Evolutionary conservation across 768 basidiomycete species (phyloP).

Genomic region (Myochromella boudieri): DNA sequence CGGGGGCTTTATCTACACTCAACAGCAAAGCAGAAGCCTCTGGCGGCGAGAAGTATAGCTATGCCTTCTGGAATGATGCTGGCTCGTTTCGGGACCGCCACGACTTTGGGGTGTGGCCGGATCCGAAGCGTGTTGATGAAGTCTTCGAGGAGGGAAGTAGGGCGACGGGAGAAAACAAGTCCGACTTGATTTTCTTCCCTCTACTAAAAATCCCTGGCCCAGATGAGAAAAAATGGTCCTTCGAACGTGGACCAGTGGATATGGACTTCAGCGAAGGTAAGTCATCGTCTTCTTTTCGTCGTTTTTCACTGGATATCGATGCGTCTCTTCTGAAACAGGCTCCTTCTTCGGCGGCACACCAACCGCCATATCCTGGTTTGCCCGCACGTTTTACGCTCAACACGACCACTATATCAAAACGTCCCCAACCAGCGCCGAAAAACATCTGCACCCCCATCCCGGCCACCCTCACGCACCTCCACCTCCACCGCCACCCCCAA

Average conservation of each 20-base stretch:
- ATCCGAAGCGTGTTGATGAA: conserved; percentile 34
- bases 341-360: conserved; percentile 58
- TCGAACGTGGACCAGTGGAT: conserved; percentile 38
- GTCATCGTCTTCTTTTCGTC: conserved; percentile 1
- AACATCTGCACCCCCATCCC: conserved; percentile 35
- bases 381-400: conserved; percentile 43
- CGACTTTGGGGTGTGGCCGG: conserved; percentile 48
- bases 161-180: conserved; percentile 11
- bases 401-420: conserved; percentile 49
- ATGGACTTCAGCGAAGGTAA: conserved; percentile 52
- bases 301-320: not conserved
- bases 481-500: not conserved
- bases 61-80: conserved; percentile 60
- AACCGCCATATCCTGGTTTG: conserved; percentile 44
- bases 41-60: conserved; percentile 41
- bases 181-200: conserved; percentile 53
- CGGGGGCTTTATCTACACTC: conserved; percentile 35
- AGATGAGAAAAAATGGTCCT: conserved; percentile 15
- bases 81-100: conserved; percentile 49
- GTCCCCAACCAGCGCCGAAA: conserved; percentile 15
- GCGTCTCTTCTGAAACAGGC: conserved; percentile 28
- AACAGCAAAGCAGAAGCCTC: not conserved
- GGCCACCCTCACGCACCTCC: conserved; percentile 30
- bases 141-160: conserved; percentile 26
- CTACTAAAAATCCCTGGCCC: conserved; percentile 33